Base-by-base conservation (phyloP, 169 alveolate genomes). In the Plasmodium ovale region DNA sequence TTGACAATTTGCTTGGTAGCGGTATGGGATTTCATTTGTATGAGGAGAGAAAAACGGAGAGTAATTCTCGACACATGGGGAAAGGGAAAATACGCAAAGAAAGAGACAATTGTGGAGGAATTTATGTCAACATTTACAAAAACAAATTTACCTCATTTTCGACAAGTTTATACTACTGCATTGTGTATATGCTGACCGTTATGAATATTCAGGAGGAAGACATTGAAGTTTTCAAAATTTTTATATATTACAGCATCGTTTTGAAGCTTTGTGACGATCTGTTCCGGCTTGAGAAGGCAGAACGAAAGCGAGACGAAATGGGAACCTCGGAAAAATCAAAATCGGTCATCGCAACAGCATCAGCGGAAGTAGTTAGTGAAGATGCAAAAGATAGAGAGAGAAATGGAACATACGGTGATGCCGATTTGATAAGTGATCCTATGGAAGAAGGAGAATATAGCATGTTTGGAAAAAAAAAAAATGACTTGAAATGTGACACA, bases 101-200 rank as follows among this genome's bases (percentile, higher is more conserved):
- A 19, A 51, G 58, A 65, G 71, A 65, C 25, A 64, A 49, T 31
- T 65, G 65, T 69, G 90, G 90, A 65, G 90, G 90, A 42, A 82
- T 82, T 53, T 82, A 82, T 69, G 90, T 82, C 14, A 82, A 82
- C 39, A 65, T 82, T 37, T 65, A 82, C 58, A 82, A 82, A 53
- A 67, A 64, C 25, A 82, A 82, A 49, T 82, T 82, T 69, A 82
- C 90, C 5, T 82, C 90, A 7, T 82, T 82, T 69, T 82, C 90
- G 42, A 64, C 65, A 70, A 58, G 90, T 56, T 82, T 82, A 82
- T 82, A 82, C 58, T 82, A 82, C 37, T 49, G 84, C 42, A 82
- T 82, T 21, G 35, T 82, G 35, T 59, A 82, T 56, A 82, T 82
- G 58, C 60, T 82, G 6, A 82, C 64, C 47, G 71, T 82, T 65